Evolutionary conservation across 2,329 filamentous ascomycete genomes (phyloP), one percentile per base, ranked within the genome.

Genomic region (Trichoderma koningii): DNA sequence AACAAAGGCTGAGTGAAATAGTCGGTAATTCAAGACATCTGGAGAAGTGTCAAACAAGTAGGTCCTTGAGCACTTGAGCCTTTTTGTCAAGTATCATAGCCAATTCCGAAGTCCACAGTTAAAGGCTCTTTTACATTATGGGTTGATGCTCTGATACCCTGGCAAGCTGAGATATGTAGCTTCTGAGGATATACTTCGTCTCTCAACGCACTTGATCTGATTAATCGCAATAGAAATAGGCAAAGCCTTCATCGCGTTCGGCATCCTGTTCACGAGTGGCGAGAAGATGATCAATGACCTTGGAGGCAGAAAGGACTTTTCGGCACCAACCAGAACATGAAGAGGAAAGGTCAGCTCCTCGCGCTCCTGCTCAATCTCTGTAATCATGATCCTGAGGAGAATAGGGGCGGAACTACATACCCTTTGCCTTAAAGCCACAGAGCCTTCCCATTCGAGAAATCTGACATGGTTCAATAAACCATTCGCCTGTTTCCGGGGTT

Each of bases 141-240:
- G 14, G 12, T 7, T 26, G 26, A 34, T n/a, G 2, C 2, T 48
- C 34, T 14, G 55, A 42, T 12, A 48, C 42, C 7, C 28, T 59
- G 15, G 55, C 48, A 17, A 59, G 42, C n/a, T 59, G 55, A 38
- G 42, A 47, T 12, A 59, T 23, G 48, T 48, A 59, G 19, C 55
- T 59, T 9, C 42, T 47, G 7, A 47, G 42, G n/a, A 48, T 59
- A 38, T 23, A 21, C 42, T 59, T 59, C 10, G 55, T 34, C n/a
- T 59, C 41, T 48, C 26, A 26, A 34, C 55, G 55, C 7, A 6
- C 42, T 4, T 28, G 55, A 48, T 59, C 55, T 38, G 42, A 59
- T 7, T 42, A 42, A 23, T 26, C 48, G 28, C 55, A 59, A 7
- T 48, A 59, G 14, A 59, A 59, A 7, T 38, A 59, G n/a, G 55